Percentiles rank a stretch among this genome's conserved stretches.
Conservation (phyloP, 2,329 filamentous ascomycete species). For the Epichloe hybrida region DNA sequence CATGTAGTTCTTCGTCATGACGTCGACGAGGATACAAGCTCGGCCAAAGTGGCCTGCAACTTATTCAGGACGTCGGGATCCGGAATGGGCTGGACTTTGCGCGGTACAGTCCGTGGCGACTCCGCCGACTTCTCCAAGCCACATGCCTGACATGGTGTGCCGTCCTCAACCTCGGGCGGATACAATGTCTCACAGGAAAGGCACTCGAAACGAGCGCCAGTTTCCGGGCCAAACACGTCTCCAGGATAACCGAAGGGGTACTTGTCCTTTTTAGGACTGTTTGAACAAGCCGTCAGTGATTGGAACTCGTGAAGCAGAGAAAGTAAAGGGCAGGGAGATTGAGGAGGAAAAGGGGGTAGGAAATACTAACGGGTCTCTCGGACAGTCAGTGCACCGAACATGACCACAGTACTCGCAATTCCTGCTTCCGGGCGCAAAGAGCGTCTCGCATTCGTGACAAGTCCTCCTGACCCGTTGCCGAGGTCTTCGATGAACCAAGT, state of each 20-base stretch:
- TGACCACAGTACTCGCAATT: slow-evolving; percentile 58
- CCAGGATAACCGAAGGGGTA: slow-evolving; percentile 59
- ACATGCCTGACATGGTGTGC: slow-evolving; percentile 45
- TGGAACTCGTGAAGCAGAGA: too few relatives aligned
- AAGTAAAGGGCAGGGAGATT: background rate
- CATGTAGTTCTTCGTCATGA: background rate
- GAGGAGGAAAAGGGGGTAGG: too few relatives aligned
- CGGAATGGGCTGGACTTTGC: slow-evolving; percentile 45
- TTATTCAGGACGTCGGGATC: slow-evolving; percentile 46
- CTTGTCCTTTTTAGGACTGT: slow-evolving; percentile 53
- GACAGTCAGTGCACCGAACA: slow-evolving; percentile 65
- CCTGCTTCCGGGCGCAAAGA: slow-evolving; percentile 47
- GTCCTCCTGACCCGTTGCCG: slow-evolving; percentile 60
- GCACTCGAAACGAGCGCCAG: slow-evolving; percentile 44
- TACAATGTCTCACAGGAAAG: slow-evolving; percentile 49
- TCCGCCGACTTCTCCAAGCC: slow-evolving; percentile 44
- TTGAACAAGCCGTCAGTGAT: background rate
- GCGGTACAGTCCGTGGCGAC: slow-evolving; percentile 45
- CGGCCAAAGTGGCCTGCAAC: slow-evolving; percentile 41
- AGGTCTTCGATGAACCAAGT: slow-evolving; percentile 57
- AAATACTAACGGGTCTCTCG: slow-evolving; percentile 58
- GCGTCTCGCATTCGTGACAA: slow-evolving; percentile 59
- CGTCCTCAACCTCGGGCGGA: slow-evolving; percentile 33
- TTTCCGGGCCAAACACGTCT: slow-evolving; percentile 41
- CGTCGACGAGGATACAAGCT: slow-evolving; percentile 15